Evolutionary conservation across 805 yeast species (phyloP).

Genomic region (Candida saitoana): DNA sequence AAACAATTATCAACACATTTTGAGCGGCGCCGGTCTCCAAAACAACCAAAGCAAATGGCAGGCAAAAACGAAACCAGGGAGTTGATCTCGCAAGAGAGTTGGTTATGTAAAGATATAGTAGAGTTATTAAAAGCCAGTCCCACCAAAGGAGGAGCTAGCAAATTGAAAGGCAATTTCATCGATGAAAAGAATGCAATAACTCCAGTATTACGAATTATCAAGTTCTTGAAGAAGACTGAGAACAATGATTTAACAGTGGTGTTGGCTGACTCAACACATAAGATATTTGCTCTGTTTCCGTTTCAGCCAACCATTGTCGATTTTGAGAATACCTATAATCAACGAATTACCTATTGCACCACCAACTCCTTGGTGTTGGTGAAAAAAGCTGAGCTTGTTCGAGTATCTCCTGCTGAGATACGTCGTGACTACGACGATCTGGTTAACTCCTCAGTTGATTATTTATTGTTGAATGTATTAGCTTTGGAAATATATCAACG

Average conservation of each 20-base stretch:
- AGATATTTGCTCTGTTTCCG: conserved; percentile 27
- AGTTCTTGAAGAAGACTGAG: conserved; percentile 19
- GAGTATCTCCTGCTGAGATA: conserved; percentile 14
- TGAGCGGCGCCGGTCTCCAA: not conserved
- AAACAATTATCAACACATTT: not conserved
- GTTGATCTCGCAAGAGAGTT: conserved; percentile 20
- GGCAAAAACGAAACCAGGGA: conserved; percentile 10
- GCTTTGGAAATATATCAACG: conserved; percentile 30
- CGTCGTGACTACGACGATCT: conserved; percentile 9
- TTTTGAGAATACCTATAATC: conserved; percentile 28
- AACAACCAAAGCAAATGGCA: too few species aligned
- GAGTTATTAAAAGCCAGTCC: conserved; percentile 4
- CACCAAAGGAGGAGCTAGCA: conserved; percentile 9
- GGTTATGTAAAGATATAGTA: conserved; percentile 18
- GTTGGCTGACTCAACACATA: conserved; percentile 29
- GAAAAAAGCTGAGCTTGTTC: conserved; percentile 24
- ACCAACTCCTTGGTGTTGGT: conserved; percentile 23
- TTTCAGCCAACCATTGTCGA: conserved; percentile 20
- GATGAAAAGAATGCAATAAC: conserved; percentile 10
- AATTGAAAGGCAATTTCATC: conserved; percentile 16
- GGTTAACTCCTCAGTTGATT: conserved; percentile 11
- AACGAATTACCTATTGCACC: conserved; percentile 32
- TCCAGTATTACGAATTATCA: conserved; percentile 26
- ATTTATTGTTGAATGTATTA: conserved; percentile 24
- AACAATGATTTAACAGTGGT: conserved; percentile 25